These are phyloP conservation scores for Globisporangium lucens DNA, from an alignment of 352 stramenopile species.

Conservation along the genomic window DNA sequence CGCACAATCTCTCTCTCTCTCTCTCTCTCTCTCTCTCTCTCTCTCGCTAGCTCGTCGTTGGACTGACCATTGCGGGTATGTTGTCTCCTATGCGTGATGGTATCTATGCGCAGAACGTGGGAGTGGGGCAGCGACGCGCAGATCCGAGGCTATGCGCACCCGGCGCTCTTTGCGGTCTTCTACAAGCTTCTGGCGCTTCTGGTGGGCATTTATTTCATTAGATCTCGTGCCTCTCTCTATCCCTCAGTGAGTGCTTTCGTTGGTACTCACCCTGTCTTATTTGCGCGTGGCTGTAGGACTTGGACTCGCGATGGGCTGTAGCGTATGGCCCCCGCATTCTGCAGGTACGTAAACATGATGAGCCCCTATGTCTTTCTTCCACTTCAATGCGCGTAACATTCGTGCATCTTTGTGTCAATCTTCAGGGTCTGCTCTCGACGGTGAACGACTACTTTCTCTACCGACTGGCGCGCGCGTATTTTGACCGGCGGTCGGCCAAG, in stretches of 20 bases:
- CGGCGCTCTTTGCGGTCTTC: constrained; percentile 66
- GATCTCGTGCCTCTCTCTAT: not conserved
- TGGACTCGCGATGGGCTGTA: constrained; percentile 82
- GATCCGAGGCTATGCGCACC: constrained; percentile 78
- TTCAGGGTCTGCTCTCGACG: constrained; percentile 52
- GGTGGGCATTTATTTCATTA: constrained; percentile 25
- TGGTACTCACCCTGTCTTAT: not conserved
- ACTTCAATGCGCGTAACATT: not conserved
- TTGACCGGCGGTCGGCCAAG: constrained; percentile 58
- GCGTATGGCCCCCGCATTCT: constrained; percentile 75
- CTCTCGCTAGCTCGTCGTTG: not conserved
- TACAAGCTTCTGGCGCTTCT: constrained; percentile 73
- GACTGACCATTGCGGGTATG: not conserved
- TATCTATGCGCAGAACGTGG: constrained; percentile 57
- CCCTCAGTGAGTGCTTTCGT: not conserved
- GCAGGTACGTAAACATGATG: constrained; percentile 30
- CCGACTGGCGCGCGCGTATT: constrained; percentile 59
- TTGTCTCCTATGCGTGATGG: not conserved
- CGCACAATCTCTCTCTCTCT: no score
- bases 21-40: no score
- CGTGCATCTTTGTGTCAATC: not conserved
- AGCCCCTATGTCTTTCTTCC: not conserved
- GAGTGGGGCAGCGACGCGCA: constrained; percentile 75
- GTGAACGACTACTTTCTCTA: constrained; percentile 77
- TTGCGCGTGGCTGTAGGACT: constrained; percentile 32